Evolutionary conservation across 2,329 filamentous ascomycete species (phyloP), one percentile per base, ranked within the genome.

Genomic region (Berkeleyomyces rouxiae): DNA sequence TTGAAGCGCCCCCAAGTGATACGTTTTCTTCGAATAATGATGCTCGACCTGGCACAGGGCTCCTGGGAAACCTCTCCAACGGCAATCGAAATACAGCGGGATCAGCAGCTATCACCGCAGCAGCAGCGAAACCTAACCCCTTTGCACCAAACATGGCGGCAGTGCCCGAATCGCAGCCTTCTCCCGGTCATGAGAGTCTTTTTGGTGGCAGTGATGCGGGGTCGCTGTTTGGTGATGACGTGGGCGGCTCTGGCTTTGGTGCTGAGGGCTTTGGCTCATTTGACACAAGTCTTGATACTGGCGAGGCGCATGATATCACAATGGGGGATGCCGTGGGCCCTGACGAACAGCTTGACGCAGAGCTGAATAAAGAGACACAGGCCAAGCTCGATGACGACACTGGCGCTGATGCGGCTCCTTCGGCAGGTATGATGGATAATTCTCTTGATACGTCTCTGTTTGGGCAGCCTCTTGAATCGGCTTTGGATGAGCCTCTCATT

Each of bases 201-300:
- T 96, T 96, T 69, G 87, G 83, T 9, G 87, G 87, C 0, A 90
- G 89, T 67, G 83, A 84, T 23, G 83, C 81, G 0, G 90, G 90
- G 57, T 95, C 90, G 2, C 77, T 99, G 1, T 99, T 97, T 71
- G 93, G 92, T 1, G 90, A 95, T 67, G 86, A 76, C 7, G 74
- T 76, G 11, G 71, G 85, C 73, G 62, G 58, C 6, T 59, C 44
- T 33, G 51, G 58, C 5, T 70, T 78, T 72, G 67, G 78, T 72
- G 66, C 79, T 72, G 70, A 80, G 33, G 84, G 82, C 3, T 95
- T 90, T 70, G 87, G 82, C 0, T 47, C 58, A 4, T 64, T 64
- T 47, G 63, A 59, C 13, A 33, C 37, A 5, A 85, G 87, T 10
- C 90, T 95, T 51, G 90, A 95, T 47, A 90, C 95, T 67, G 88